phyloP scores from a whole-genome alignment of 805 yeast species.

The Allodekkera sacchari region DNA sequence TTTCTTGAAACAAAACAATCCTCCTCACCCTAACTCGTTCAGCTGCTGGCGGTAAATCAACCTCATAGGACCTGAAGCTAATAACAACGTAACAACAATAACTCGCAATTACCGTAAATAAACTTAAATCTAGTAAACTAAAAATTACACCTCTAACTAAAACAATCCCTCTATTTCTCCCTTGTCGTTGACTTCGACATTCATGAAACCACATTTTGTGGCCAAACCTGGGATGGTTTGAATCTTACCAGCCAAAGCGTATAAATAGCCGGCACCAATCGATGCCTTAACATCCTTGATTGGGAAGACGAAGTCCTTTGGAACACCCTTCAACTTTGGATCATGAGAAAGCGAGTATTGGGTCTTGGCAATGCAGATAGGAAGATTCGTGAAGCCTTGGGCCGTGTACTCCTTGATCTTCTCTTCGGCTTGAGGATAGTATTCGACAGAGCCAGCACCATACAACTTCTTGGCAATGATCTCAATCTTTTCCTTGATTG shows the following conservation, averaged over 20 bases:
- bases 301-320: slow-evolving; percentile 88
- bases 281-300: slow-evolving; percentile 91
- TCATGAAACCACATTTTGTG: slow-evolving; percentile 94
- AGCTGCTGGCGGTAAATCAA: too few species aligned
- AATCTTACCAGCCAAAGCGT: slow-evolving; percentile 94
- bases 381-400: slow-evolving; percentile 87
- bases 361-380: slow-evolving; percentile 95
- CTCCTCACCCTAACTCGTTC: too few species aligned
- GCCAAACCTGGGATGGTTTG: slow-evolving; percentile 97
- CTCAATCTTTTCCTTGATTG: slow-evolving; percentile 72
- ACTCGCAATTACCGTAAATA: too few species aligned
- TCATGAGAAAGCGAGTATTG: slow-evolving; percentile 95
- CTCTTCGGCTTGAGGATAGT: slow-evolving; percentile 69
- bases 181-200: slow-evolving; percentile 82
- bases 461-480: slow-evolving; percentile 84
- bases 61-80: too few species aligned
- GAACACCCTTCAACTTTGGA: slow-evolving; percentile 88
- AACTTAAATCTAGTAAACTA: too few species aligned
- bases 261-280: slow-evolving; percentile 94
- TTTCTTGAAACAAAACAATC: too few species aligned
- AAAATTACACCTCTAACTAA: slow-evolving; percentile 24
- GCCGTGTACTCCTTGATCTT: slow-evolving; percentile 74
- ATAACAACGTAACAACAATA: too few species aligned
- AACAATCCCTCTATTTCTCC: slow-evolving; percentile 94
- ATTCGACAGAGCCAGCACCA: slow-evolving; percentile 82